A percentile compares a stretch with the other conserved stretches of the same genome.
Evolutionary conservation across 192 early-diverging fungal genomes (phyloP).

Genomic region (Entophlyctis helioformis): DNA sequence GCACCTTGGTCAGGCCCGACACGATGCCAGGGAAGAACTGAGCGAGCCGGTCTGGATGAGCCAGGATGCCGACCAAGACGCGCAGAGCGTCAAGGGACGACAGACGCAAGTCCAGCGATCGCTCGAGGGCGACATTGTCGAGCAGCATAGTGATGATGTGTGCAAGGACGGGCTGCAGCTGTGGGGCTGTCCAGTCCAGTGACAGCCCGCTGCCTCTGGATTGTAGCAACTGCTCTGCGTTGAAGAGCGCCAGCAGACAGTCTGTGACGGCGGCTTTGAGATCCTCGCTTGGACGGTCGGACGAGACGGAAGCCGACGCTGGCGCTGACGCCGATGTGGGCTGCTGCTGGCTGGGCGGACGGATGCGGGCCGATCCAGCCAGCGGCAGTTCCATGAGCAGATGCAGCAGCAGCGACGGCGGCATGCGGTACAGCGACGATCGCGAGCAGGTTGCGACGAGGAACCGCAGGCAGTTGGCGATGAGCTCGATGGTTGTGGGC

Average conservation of each 20-base stretch:
- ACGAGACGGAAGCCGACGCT: background rate
- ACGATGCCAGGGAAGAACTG: constrained; percentile 12
- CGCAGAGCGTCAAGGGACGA: background rate
- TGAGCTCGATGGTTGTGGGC: background rate
- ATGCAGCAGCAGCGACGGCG: background rate
- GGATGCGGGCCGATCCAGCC: background rate
- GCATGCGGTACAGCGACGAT: background rate
- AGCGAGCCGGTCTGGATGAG: constrained; percentile 5
- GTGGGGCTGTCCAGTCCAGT: background rate
- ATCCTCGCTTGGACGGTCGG: constrained; percentile 1
- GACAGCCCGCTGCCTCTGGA: background rate
- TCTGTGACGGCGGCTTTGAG: background rate
- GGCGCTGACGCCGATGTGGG: background rate
- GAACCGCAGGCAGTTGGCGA: background rate
- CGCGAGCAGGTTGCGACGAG: background rate
- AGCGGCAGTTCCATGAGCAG: background rate
- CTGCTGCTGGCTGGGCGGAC: background rate
- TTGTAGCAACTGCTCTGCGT: background rate
- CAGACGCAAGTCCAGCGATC: constrained; percentile 3
- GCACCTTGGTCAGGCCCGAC: constrained; percentile 5
- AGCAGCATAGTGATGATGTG: constrained; percentile 11
- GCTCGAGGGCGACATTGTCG: constrained; percentile 4
- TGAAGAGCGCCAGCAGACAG: background rate
- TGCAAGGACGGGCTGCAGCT: constrained; percentile 11
- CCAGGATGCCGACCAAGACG: background rate